These are phyloP conservation scores for Tillandsia leiboldiana DNA, from an alignment of 176 grass and related monocot genomes.

Conservation along the genomic window DNA sequence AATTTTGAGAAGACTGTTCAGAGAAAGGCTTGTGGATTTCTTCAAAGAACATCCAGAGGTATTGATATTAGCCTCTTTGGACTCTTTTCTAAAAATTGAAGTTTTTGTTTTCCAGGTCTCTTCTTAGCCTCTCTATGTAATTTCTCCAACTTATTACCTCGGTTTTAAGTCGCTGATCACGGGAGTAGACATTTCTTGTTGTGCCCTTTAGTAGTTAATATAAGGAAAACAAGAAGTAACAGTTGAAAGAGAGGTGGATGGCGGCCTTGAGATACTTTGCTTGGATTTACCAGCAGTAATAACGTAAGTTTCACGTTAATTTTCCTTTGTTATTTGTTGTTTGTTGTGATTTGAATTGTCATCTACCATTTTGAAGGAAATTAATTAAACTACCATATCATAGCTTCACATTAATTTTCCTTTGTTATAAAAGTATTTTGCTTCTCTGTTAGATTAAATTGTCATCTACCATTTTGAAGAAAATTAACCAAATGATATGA, in stretches of 20 bases:
- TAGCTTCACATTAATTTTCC: conserved; percentile 1
- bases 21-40: conserved; percentile 65
- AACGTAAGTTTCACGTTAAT: conserved; percentile 41
- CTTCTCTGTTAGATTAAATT: background rate
- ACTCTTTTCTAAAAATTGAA: background rate
- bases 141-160: background rate
- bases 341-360: background rate
- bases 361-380: background rate
- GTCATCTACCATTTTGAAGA: background rate
- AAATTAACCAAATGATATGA: background rate
- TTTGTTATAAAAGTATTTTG: background rate
- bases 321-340: background rate
- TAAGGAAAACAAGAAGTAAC: conserved; percentile 59
- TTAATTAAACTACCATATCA: no score
- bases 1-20: conserved; percentile 54
- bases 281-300: conserved; percentile 85
- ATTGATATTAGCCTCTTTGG: conserved; percentile 3
- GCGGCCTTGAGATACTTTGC: conserved; percentile 68
- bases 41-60: conserved; percentile 66
- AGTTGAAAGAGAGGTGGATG: conserved; percentile 73
- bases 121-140: background rate
- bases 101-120: background rate
- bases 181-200: background rate
- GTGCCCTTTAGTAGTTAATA: conserved; percentile 40
- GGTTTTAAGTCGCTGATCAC: background rate